Base-by-base conservation (phyloP, 768 basidiomycete species). In the Boletus reticulatus region DNA sequence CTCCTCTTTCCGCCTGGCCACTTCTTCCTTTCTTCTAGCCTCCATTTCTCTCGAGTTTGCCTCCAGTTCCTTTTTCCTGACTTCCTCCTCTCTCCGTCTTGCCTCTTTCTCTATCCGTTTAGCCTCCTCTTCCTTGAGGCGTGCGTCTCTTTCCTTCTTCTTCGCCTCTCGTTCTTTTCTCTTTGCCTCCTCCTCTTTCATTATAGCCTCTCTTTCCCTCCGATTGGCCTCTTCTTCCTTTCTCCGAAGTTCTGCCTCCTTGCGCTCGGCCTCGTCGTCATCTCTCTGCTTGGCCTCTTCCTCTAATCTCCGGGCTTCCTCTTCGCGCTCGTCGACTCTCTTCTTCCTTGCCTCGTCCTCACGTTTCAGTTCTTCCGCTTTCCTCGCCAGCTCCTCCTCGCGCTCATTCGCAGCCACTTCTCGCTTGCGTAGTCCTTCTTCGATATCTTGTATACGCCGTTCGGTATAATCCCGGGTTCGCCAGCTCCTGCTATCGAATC, bases 331-430 rank as follows among this genome's bases (percentile, higher is more conserved):
- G 52, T 64, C 73, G 31, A 64, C 31, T 22, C 20, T 51, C 55
- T 59, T 68, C 43, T 45, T 62, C 46, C 59, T 63, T n/a, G 62
- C 63, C n/a, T 62, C 67, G 12, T 70, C 69, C 55, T 72, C 67
- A 2, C 65, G 63, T 50, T 53, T 62, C 2, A 69, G 63, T 27
- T 78, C 78, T 17, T 75, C 75, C 27, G 70, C 76, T 45, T 63
- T 73, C 61, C 54, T 69, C 57, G 62, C 68, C 34, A 72, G 53
- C 5, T 72, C 70, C 34, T 70, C 71, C 51, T 75, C 73, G 6
- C 67, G 71, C 47, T 59, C 62, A 32, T 42, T 65, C 16, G 68
- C 74, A 13, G 74, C 73, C 36, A 72, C 70, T 48, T 75, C 70
- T 48, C 65, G 69, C 60, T 55, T 68, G 48, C 60, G 68, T 48